Percentiles rank a stretch among this genome's conserved stretches.
These are phyloP conservation scores for Agaricales sp. DNA, from an alignment of 1,284 basidiomycete genomes.

Conservation along the genomic window DNA sequence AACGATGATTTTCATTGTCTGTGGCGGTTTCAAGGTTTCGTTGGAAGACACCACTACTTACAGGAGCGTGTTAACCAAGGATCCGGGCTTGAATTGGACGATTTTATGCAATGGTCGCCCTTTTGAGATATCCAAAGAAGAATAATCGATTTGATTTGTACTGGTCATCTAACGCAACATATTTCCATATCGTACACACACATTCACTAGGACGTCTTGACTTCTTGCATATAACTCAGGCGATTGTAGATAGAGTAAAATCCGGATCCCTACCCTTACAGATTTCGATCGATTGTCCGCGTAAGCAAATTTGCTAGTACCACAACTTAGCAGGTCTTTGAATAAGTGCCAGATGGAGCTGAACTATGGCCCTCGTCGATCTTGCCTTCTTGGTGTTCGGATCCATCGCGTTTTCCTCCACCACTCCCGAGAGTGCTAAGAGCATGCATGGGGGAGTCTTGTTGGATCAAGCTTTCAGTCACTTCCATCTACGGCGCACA, in stretches of 20 bases:
- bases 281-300: neutral
- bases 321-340: slow-evolving; percentile 45
- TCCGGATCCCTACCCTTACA: neutral
- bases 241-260: neutral
- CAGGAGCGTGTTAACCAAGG: slow-evolving; percentile 24
- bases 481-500: slow-evolving; percentile 38
- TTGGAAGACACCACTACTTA: slow-evolving; percentile 41
- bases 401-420: slow-evolving; percentile 21
- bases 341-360: slow-evolving; percentile 47
- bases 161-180: no score
- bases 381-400: slow-evolving; percentile 22
- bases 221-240: neutral
- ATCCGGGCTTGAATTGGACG: slow-evolving; percentile 23
- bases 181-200: no score
- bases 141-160: no score
- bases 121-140: slow-evolving; percentile 18
- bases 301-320: neutral
- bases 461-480: slow-evolving; percentile 39
- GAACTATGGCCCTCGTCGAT: slow-evolving; percentile 35
- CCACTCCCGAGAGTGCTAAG: slow-evolving; percentile 32
- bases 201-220: no score
- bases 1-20: slow-evolving; percentile 52
- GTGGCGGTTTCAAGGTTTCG: slow-evolving; percentile 64
- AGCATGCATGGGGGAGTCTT: slow-evolving; percentile 38
- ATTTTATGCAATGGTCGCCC: slow-evolving; percentile 28